phyloP scores from a whole-genome alignment of 2,329 filamentous ascomycete species.

The Cyanodermella asteris region DNA sequence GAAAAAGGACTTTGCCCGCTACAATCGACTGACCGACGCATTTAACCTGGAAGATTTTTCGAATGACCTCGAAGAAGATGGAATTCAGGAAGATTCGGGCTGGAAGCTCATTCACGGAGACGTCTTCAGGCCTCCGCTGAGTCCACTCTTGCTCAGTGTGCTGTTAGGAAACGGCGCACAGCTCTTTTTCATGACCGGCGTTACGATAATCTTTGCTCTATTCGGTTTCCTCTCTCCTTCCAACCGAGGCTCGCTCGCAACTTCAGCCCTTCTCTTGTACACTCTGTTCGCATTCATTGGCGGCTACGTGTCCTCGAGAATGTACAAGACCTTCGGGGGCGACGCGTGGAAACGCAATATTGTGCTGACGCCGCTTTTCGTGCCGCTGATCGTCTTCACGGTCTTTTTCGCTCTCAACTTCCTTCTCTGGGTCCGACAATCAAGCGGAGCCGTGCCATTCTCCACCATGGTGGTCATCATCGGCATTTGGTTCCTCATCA shows the following conservation, averaged over 20 bases:
- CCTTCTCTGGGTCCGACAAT: constrained; percentile 84
- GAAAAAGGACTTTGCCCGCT: constrained; percentile 85
- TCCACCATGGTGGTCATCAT: constrained; percentile 91
- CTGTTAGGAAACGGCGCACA: constrained; percentile 86
- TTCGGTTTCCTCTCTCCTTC: constrained; percentile 89
- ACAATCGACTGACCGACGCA: constrained; percentile 84
- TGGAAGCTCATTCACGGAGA: constrained; percentile 98
- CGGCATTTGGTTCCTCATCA: constrained; percentile 91
- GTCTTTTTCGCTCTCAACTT: constrained; percentile 88
- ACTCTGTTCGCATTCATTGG: constrained; percentile 82
- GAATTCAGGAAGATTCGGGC: constrained; percentile 89
- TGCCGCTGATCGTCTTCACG: constrained; percentile 68
- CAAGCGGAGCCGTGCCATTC: constrained; percentile 85
- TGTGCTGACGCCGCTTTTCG: constrained; percentile 59
- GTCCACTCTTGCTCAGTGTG: constrained; percentile 65
- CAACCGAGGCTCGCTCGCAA: constrained; percentile 82
- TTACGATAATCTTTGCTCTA: constrained; percentile 82
- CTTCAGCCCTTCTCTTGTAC: constrained; percentile 82
- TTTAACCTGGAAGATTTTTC: constrained; percentile 78
- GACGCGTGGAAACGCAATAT: constrained; percentile 93
- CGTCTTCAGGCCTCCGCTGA: constrained; percentile 73
- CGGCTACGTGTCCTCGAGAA: constrained; percentile 67
- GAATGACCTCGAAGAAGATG: constrained; percentile 56
- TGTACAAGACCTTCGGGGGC: constrained; percentile 88
- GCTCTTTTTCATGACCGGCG: constrained; percentile 90